Evolutionary conservation across 495 filamentous ascomycete genomes (phyloP), one percentile per base, ranked within the genome.

Genomic region (Penicillium herquei): DNA sequence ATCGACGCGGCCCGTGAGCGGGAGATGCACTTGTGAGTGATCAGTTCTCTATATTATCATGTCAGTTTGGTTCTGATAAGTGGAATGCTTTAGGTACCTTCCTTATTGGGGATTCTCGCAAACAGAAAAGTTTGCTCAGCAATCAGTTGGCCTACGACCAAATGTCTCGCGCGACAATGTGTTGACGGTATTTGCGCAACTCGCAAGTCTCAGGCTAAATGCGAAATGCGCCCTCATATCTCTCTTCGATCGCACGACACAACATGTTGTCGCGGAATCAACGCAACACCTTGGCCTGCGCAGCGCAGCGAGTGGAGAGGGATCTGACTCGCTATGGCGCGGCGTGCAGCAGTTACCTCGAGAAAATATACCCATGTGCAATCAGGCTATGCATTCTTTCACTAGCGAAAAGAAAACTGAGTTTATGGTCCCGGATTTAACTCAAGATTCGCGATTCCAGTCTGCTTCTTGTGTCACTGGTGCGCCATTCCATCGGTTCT

Each of bases 181-280:
- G n/a, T 72, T 89, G 21, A 77, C 70, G 1, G 73, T 74, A 30
- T 67, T 70, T 39, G 69, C 75, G 6, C 75, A 79, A 41, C 55
- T 78, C 6, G 71, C 73, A 37, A 72, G 72, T 33, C 55, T 77
- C 16, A 61, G 76, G 26, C 61, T 76, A 8, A 61, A 75, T 39
- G 69, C 74, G 4, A 65, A 72, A 53, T 66, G 77, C 49, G 74
- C 66, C 9, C 39, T 69, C 8, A 65, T 71, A n/a, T 60, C 56
- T 8, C 54, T 66, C 0, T 63, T 66, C 34, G 63, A 66, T 47
- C 59, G 56, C 14, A 55, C 49, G 9, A 77, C 63, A 12, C 78
- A 82, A 62, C 76, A 81, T 55, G 75, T 80, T 47, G 64, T 81
- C 41, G 78, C 78, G 7, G 79, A 82, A 54, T 62, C 70, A 9